These are phyloP conservation scores for Singerocomus rubriflavus DNA, from an alignment of 1,284 basidiomycete species.

Conservation along the genomic window DNA sequence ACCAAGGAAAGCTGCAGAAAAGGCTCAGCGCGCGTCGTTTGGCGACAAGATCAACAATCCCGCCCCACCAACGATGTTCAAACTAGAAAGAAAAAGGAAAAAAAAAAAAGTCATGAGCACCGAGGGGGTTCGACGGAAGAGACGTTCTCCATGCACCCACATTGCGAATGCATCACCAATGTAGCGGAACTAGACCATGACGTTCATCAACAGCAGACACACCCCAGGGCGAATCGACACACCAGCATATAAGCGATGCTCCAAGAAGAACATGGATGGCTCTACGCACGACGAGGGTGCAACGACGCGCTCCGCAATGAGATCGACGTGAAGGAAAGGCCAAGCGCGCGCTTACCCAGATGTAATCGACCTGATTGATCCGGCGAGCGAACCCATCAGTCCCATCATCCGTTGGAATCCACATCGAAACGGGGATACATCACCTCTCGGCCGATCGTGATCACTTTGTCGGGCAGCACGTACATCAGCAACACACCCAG, in stretches of 20 bases:
- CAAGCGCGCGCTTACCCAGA: slow-evolving; percentile 16
- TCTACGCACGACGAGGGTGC: background rate
- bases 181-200: slow-evolving; percentile 20
- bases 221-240: background rate
- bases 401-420: no score
- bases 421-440: no score
- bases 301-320: background rate
- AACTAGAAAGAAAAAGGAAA: slow-evolving; percentile 3
- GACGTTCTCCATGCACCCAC: slow-evolving; percentile 10
- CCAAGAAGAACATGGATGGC: background rate
- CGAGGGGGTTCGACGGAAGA: no score
- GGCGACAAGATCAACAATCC: background rate
- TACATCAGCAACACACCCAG: background rate
- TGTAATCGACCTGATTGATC: slow-evolving; percentile 10
- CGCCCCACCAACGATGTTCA: slow-evolving; percentile 16
- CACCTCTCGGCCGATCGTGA: slow-evolving; percentile 7
- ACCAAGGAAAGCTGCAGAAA: slow-evolving; percentile 17
- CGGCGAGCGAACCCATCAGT: no score
- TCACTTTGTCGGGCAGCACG: background rate
- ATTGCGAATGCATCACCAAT: slow-evolving; percentile 18
- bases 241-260: slow-evolving; percentile 19
- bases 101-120: background rate
- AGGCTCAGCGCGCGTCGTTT: background rate
- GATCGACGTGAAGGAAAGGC: background rate
- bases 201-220: no score